A percentile compares a stretch with the other conserved stretches of the same genome.
Conservation (phyloP, 106 monocot genomes). For the Amphibolis antarctica region DNA sequence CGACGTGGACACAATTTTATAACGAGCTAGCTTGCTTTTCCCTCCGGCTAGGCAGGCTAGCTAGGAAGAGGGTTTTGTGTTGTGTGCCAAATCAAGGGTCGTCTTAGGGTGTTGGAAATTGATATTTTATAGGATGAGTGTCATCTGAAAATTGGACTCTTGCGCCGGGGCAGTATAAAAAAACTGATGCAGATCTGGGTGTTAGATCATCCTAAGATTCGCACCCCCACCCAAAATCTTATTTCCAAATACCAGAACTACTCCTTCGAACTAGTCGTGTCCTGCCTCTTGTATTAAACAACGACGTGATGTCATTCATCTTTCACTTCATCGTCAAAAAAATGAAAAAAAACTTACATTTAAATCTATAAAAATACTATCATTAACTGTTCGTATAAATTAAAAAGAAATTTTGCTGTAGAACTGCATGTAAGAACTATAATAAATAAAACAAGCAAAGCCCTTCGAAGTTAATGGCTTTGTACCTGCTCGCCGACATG, state of each 20-base stretch:
- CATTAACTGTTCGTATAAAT: too few species aligned
- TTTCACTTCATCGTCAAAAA: too few species aligned
- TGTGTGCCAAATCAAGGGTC: slow-evolving; percentile 1
- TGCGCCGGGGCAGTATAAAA: background rate
- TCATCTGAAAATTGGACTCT: slow-evolving; percentile 8
- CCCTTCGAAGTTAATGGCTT: too few species aligned
- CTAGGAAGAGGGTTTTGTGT: slow-evolving; percentile 9
- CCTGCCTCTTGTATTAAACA: background rate
- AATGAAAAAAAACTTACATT: too few species aligned
- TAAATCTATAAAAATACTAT: too few species aligned
- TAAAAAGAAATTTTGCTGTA: too few species aligned
- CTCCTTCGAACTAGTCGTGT: background rate
- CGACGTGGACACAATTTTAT: background rate
- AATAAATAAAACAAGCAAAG: too few species aligned
- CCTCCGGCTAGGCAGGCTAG: background rate
- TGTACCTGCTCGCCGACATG: too few species aligned
- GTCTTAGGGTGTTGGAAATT: background rate
- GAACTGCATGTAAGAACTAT: too few species aligned
- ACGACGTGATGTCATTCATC: too few species aligned
- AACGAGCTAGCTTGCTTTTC: background rate
- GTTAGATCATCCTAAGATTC: slow-evolving; percentile 13
- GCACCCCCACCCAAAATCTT: background rate
- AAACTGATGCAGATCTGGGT: background rate
- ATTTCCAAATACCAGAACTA: background rate
- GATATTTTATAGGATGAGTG: background rate